Percentiles rank a stretch among this genome's conserved stretches.
Conservation (phyloP, 345 rosid species). For the Mercurialis annua region DNA sequence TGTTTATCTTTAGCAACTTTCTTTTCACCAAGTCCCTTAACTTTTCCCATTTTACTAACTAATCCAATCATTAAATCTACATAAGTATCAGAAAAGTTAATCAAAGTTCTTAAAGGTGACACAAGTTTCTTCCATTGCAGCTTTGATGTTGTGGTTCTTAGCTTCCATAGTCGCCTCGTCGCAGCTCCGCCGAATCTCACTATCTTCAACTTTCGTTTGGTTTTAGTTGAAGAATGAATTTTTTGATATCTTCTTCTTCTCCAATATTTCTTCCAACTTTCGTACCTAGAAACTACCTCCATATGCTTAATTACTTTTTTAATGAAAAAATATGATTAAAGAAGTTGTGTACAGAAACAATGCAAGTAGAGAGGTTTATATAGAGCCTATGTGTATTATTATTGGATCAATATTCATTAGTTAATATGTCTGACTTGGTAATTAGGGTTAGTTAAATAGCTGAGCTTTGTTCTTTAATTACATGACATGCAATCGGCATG, state of each 20-base stretch:
- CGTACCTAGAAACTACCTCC: slow-evolving; percentile 23
- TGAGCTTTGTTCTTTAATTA: too few relatives aligned
- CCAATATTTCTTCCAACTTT: slow-evolving; percentile 40
- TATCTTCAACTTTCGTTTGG: slow-evolving; percentile 28
- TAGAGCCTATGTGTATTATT: too few relatives aligned
- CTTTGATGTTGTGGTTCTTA: not conserved
- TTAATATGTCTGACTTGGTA: not conserved
- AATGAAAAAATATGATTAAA: too few relatives aligned
- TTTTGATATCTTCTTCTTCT: slow-evolving; percentile 40
- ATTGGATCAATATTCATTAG: not conserved
- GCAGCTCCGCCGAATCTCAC: slow-evolving; percentile 28
- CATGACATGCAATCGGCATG: too few relatives aligned
- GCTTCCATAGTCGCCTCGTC: not conserved
- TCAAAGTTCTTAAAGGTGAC: slow-evolving; percentile 30
- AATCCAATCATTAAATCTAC: slow-evolving; percentile 30
- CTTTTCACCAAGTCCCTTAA: slow-evolving; percentile 17
- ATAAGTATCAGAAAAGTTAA: slow-evolving; percentile 36
- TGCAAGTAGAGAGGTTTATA: not conserved
- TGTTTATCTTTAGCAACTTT: slow-evolving; percentile 20
- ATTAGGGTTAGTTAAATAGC: too few relatives aligned
- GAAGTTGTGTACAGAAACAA: not conserved
- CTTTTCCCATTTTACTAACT: slow-evolving; percentile 20
- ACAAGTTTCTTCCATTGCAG: slow-evolving; percentile 14
- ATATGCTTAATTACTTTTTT: too few relatives aligned
- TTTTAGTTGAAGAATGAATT: slow-evolving; percentile 1